These are phyloP conservation scores for Exophiala phaeomuriformis DNA, from an alignment of 2,329 filamentous ascomycete genomes.

Conservation along the genomic window DNA sequence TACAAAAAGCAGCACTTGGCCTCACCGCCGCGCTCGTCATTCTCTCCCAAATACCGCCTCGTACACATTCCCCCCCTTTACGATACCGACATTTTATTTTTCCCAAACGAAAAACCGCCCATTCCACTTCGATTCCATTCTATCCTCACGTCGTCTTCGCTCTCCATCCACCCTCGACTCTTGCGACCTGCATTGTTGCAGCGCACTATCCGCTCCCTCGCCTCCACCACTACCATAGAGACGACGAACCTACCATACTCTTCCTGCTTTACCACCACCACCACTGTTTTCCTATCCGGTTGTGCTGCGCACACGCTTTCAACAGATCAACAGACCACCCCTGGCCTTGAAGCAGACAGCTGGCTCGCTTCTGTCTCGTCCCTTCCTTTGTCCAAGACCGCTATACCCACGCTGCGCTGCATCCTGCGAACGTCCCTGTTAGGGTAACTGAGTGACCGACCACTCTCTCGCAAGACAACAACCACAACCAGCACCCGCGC, in stretches of 20 bases:
- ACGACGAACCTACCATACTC: constrained; percentile 1
- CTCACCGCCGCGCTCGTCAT: not conserved
- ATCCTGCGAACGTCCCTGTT: constrained; percentile 8
- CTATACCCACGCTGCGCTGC: not conserved
- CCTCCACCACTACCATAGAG: not conserved
- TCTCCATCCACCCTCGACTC: not conserved
- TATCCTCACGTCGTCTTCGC: not conserved
- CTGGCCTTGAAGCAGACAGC: constrained; percentile 15
- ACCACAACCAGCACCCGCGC: not conserved
- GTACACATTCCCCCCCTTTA: not conserved
- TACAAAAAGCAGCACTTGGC: not conserved
- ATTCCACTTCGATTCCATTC: not conserved
- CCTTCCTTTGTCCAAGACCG: constrained; percentile 21
- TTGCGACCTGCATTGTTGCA: constrained; percentile 1
- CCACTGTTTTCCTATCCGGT: not conserved
- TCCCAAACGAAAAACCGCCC: not conserved
- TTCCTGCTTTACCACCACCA: not conserved
- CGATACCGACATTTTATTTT: not conserved
- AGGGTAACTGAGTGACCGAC: not conserved
- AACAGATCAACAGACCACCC: not conserved
- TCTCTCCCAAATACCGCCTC: not conserved
- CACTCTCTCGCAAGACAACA: not conserved
- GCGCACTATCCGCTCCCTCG: not conserved
- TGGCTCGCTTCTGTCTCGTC: constrained; percentile 21
- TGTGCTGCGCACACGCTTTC: constrained; percentile 18